Evolutionary conservation across 2,329 filamentous ascomycete genomes (phyloP).

Genomic region (Colletotrichum horii): DNA sequence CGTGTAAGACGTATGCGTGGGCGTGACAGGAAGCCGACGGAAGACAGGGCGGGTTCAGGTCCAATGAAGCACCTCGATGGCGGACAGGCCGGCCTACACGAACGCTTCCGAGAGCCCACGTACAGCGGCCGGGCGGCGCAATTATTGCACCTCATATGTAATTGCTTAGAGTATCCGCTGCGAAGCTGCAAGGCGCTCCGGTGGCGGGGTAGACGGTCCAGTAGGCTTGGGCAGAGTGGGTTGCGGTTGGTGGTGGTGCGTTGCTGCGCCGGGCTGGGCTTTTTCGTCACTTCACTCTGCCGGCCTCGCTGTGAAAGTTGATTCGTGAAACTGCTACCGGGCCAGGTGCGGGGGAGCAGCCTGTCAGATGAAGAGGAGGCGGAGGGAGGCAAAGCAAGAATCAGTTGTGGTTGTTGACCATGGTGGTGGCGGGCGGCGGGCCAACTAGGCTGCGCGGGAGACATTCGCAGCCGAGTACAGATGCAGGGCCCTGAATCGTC

Average conservation of each 20-base stretch:
- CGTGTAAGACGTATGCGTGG: neutral
- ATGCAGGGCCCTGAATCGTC: neutral
- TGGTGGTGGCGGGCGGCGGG: neutral
- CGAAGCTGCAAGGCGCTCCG: conserved; percentile 6
- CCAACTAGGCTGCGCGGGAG: neutral
- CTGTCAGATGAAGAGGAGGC: neutral
- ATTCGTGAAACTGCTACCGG: conserved; percentile 6
- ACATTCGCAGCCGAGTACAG: neutral
- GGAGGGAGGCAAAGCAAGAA: conserved; percentile 4
- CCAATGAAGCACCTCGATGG: neutral
- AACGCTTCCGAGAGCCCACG: neutral
- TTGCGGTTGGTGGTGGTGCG: conserved; percentile 3
- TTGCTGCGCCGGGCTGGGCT: conserved; percentile 11
- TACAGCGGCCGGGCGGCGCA: neutral
- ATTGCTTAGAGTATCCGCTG: neutral
- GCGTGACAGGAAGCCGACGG: neutral
- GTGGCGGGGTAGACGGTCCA: conserved; percentile 12
- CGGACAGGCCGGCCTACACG: neutral
- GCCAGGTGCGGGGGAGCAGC: conserved; percentile 11
- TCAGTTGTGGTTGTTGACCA: neutral
- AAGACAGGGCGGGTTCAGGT: neutral
- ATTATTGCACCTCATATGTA: neutral
- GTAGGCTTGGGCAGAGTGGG: neutral
- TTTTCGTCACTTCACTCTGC: neutral
- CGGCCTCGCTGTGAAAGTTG: neutral